Percentiles rank a stretch among this genome's conserved stretches.
Evolutionary conservation across 1,284 basidiomycete species (phyloP).

Genomic region (Pseudozyma pruni): DNA sequence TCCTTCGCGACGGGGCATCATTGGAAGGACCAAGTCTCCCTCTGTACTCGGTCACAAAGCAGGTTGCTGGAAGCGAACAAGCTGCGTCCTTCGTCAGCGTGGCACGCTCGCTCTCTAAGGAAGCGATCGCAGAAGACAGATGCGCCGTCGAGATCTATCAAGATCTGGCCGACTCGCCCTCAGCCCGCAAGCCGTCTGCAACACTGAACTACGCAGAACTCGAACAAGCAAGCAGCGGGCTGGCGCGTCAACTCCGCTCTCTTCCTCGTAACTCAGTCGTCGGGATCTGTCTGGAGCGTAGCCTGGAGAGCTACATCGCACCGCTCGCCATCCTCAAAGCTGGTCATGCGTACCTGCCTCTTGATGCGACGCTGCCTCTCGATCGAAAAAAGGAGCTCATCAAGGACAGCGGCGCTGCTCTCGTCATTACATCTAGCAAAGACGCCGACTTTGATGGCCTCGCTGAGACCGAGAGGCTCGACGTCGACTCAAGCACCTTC

Average conservation of each 20-base stretch:
- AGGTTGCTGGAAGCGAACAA: neutral
- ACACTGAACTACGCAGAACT: conserved; percentile 48
- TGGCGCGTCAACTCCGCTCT: conserved; percentile 26
- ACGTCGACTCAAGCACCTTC: conserved; percentile 20
- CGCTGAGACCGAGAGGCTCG: conserved; percentile 5
- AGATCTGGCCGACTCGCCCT: conserved; percentile 13
- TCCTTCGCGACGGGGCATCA: conserved; percentile 3
- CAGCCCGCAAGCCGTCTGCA: conserved; percentile 7
- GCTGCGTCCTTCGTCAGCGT: conserved; percentile 5
- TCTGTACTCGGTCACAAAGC: conserved; percentile 14
- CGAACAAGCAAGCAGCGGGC: conserved; percentile 17
- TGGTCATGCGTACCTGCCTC: conserved; percentile 63
- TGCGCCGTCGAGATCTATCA: conserved; percentile 45
- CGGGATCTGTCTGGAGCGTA: conserved; percentile 55
- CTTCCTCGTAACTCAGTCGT: conserved; percentile 46
- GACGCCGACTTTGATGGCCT: conserved; percentile 2
- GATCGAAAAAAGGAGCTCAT: conserved; percentile 62
- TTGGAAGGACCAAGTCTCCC: neutral
- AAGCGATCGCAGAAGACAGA: conserved; percentile 16
- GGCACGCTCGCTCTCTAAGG: conserved; percentile 12
- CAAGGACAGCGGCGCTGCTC: conserved; percentile 47
- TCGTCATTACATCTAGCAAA: conserved; percentile 32
- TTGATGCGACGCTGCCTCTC: conserved; percentile 64
- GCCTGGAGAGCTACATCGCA: conserved; percentile 53
- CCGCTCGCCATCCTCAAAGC: conserved; percentile 56